phyloP scores from a whole-genome alignment of 176 grass and related monocot species.

The Carex scoparia region DNA sequence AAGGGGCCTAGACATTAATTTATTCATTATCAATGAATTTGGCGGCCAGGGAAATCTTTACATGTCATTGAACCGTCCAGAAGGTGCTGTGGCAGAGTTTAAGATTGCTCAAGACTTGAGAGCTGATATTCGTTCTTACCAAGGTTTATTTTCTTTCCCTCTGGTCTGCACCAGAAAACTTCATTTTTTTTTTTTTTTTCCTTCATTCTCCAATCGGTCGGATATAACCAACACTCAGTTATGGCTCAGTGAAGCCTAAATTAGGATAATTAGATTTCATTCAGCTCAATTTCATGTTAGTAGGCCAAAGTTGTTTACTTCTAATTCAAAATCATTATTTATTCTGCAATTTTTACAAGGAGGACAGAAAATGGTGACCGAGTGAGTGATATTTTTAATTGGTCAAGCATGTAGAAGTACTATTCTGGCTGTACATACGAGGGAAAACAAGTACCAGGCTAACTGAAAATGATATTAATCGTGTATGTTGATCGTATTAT shows the following conservation, averaged over 20 bases:
- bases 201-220: background rate
- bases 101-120: conserved; percentile 89
- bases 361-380: too few relatives aligned
- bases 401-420: background rate
- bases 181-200: background rate
- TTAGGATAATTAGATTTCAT: background rate
- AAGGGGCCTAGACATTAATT: background rate
- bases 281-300: background rate
- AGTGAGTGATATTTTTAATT: background rate
- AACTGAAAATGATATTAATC: background rate
- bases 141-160: conserved; percentile 47
- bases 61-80: conserved; percentile 80
- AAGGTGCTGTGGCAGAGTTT: conserved; percentile 81
- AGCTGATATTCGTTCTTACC: conserved; percentile 94
- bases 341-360: background rate
- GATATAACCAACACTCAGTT: background rate
- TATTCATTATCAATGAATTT: background rate
- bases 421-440: background rate
- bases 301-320: background rate
- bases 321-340: background rate
- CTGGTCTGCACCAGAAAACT: background rate
- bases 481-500: background rate
- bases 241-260: background rate
- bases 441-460: background rate
- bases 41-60: conserved; percentile 62